These are phyloP conservation scores for Apiotrichum porosum DNA, from an alignment of 1,284 basidiomycete genomes.

Conservation along the genomic window DNA sequence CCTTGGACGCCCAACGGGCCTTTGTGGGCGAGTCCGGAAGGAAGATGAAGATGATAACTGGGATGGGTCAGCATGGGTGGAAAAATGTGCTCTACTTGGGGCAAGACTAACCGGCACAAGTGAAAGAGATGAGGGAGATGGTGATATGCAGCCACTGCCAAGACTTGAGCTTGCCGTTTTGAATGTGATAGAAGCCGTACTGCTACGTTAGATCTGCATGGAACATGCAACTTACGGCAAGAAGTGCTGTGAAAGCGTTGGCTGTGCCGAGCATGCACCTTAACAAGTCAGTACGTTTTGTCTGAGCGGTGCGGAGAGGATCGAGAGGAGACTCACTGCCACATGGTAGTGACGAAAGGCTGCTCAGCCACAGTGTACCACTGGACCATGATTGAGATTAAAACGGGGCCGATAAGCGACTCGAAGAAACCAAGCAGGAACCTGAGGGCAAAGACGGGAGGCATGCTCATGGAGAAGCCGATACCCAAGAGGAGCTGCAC, in stretches of 20 bases:
- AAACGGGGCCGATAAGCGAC: conserved; percentile 1
- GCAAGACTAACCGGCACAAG: no score
- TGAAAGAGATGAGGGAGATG: conserved; percentile 20
- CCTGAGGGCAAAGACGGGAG: conserved; percentile 3
- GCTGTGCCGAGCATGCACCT: conserved; percentile 16
- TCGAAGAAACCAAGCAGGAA: conserved; percentile 12
- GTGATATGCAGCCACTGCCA: conserved; percentile 30
- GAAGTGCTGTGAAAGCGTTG: conserved; percentile 6
- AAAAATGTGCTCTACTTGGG: no score
- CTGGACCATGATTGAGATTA: conserved; percentile 15
- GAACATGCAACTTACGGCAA: no score
- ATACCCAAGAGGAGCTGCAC: conserved; percentile 6
- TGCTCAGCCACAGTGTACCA: conserved; percentile 21
- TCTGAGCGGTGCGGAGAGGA: no score
- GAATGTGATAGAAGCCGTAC: conserved; percentile 30
- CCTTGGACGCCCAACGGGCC: conserved; percentile 27
- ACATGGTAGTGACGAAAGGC: conserved; percentile 13
- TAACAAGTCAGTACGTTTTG: no score
- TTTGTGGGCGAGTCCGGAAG: conserved; percentile 27
- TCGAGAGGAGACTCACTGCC: no score
- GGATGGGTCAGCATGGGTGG: no score
- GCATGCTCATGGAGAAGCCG: conserved; percentile 4
- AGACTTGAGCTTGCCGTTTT: conserved; percentile 9
- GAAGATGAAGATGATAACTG: conserved; percentile 15
- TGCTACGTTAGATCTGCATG: no score